Conservation (phyloP, 768 basidiomycete genomes). For the Leccinum arenicola region DNA sequence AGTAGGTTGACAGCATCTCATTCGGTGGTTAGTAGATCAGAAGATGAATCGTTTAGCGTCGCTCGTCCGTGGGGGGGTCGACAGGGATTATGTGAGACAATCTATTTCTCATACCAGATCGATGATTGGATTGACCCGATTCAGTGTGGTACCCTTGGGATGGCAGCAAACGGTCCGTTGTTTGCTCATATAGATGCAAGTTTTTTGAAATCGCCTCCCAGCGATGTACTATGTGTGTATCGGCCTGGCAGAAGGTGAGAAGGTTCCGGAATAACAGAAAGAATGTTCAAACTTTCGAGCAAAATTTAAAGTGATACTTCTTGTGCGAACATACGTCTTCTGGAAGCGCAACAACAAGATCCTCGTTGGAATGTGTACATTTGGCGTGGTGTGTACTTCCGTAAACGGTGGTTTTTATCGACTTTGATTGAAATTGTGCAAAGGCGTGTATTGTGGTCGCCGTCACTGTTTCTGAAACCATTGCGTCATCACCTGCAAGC, state of each 20-base stretch:
- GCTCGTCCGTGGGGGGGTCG: background rate
- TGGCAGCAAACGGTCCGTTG: slow-evolving; percentile 4
- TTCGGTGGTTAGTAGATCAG: background rate
- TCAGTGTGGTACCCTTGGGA: slow-evolving; percentile 15
- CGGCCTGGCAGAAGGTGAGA: slow-evolving; percentile 15
- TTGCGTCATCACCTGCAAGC: background rate
- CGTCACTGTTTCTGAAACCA: slow-evolving; percentile 9
- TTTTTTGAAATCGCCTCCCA: background rate
- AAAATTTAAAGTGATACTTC: slow-evolving; percentile 13
- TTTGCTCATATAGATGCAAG: background rate
- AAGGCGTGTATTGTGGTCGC: slow-evolving; percentile 10
- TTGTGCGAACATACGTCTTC: slow-evolving; percentile 21
- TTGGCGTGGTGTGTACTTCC: slow-evolving; percentile 6
- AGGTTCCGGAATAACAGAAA: background rate
- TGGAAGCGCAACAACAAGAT: slow-evolving; percentile 19
- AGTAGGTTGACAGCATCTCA: background rate
- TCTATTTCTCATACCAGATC: background rate
- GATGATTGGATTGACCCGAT: background rate
- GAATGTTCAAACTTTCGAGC: background rate
- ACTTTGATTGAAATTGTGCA: background rate
- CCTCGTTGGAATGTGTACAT: slow-evolving; percentile 16
- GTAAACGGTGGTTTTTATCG: background rate
- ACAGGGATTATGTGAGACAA: slow-evolving; percentile 6
- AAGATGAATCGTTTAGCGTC: slow-evolving; percentile 3
- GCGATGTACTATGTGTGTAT: slow-evolving; percentile 15